These are phyloP conservation scores for Aureobasidium vineae DNA, from an alignment of 2,329 filamentous ascomycete genomes.

Conservation along the genomic window DNA sequence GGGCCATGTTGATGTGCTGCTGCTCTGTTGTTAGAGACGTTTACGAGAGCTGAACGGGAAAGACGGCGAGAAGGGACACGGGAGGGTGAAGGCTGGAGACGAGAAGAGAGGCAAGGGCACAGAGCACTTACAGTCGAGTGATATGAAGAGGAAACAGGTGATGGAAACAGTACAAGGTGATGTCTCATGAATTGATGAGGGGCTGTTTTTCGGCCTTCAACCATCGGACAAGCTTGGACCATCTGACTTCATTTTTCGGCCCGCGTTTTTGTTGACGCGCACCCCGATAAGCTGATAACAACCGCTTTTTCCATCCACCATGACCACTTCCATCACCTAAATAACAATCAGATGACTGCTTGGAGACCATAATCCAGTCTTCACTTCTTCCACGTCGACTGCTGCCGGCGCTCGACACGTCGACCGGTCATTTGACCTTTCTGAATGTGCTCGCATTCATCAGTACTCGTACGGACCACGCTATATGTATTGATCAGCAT, in stretches of 20 bases:
- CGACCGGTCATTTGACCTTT: too few relatives aligned
- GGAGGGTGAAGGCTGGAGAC: too few relatives aligned
- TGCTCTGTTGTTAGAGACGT: background rate
- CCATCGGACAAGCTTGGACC: constrained; percentile 15
- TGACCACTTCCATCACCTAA: background rate
- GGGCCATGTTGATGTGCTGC: constrained; percentile 51
- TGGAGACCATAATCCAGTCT: too few relatives aligned
- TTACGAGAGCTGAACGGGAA: too few relatives aligned
- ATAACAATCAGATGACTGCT: too few relatives aligned
- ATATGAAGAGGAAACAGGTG: background rate
- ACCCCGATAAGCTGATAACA: background rate
- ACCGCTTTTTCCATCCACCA: too few relatives aligned
- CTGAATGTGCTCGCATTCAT: too few relatives aligned
- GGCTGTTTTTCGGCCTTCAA: constrained; percentile 14
- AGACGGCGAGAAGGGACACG: background rate
- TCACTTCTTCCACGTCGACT: too few relatives aligned
- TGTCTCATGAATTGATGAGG: constrained; percentile 1
- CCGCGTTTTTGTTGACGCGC: constrained; percentile 7
- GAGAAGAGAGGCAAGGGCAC: background rate
- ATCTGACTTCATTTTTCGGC: constrained; percentile 7
- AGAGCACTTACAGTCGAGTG: background rate
- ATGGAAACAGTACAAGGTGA: background rate
- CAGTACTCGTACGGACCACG: too few relatives aligned
- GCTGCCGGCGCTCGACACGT: too few relatives aligned
- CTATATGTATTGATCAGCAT: too few relatives aligned